A percentile compares a stretch with the other conserved stretches of the same genome.
These are phyloP conservation scores for Fraxinus albicans DNA, from an alignment of 305 asterid species.

Conservation along the genomic window DNA sequence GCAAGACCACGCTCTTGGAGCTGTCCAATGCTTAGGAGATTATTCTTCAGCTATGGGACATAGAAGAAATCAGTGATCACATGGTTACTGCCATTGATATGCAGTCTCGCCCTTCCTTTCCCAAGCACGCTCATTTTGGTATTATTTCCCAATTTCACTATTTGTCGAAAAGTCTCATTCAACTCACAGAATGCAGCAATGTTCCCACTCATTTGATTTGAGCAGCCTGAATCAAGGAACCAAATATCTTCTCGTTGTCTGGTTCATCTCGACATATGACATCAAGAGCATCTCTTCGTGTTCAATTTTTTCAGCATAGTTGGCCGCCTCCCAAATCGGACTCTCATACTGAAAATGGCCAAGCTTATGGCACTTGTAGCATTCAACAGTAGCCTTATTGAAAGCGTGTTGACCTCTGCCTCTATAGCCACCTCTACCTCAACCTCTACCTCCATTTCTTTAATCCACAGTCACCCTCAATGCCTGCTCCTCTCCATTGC, in stretches of 20 bases:
- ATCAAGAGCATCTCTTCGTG: not conserved
- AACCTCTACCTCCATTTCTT: slow-evolving; percentile 4
- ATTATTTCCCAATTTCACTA: not conserved
- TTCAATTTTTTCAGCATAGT: not conserved
- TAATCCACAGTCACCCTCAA: not conserved
- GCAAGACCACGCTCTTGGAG: not conserved
- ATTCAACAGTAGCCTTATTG: not conserved
- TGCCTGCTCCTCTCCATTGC: not conserved
- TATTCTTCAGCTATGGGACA: not conserved
- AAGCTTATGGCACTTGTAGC: too few species aligned
- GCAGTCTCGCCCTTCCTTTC: not conserved
- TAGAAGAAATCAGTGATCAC: not conserved
- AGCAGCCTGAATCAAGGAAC: not conserved
- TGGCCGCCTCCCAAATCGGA: not conserved
- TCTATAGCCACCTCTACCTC: not conserved
- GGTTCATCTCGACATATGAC: not conserved
- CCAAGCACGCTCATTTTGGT: not conserved
- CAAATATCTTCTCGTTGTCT: not conserved
- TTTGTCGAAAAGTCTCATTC: not conserved
- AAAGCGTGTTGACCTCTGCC: not conserved
- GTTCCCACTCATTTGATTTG: not conserved
- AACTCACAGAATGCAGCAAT: not conserved
- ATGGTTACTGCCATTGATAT: not conserved
- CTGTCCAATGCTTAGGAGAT: not conserved
- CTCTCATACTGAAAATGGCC: too few species aligned